Conservation (phyloP, 768 basidiomycete species). For the Paxillus rubicundulus region DNA sequence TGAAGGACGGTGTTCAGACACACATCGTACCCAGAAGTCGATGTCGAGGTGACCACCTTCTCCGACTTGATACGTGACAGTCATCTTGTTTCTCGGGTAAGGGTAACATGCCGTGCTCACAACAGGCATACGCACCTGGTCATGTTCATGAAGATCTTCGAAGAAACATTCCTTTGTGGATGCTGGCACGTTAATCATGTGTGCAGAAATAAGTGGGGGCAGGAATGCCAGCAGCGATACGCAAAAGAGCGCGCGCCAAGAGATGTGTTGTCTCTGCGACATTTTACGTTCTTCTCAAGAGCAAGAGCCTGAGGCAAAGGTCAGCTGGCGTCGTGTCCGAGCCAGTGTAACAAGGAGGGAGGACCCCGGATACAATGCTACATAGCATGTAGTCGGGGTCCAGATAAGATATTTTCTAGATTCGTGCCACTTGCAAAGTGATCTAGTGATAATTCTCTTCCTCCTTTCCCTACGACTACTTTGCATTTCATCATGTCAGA, state of each 20-base stretch:
- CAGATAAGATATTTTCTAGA: slow-evolving; percentile 9
- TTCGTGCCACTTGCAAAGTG: slow-evolving; percentile 13
- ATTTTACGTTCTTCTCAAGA: slow-evolving; percentile 26
- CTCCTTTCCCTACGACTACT: slow-evolving; percentile 12
- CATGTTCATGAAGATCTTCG: slow-evolving; percentile 87
- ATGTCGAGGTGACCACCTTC: slow-evolving; percentile 97
- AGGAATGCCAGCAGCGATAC: slow-evolving; percentile 36
- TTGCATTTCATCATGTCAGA: slow-evolving; percentile 49
- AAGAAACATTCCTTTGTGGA: slow-evolving; percentile 94
- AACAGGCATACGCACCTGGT: slow-evolving; percentile 61
- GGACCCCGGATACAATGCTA: slow-evolving; percentile 28
- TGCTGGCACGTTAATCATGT: slow-evolving; percentile 73
- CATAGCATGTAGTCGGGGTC: neutral
- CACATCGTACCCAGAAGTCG: slow-evolving; percentile 81
- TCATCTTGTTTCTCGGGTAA: slow-evolving; percentile 65
- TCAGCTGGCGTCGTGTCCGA: neutral
- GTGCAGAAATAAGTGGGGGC: slow-evolving; percentile 46
- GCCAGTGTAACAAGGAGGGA: neutral
- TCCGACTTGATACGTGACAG: slow-evolving; percentile 97
- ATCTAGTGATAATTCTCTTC: slow-evolving; percentile 22
- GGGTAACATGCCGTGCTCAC: neutral
- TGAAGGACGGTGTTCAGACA: neutral
- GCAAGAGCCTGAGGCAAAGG: neutral
- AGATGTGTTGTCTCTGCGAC: slow-evolving; percentile 36
- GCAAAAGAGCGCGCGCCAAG: slow-evolving; percentile 41